These are phyloP conservation scores for Ascochyta pisi DNA, from an alignment of 2,329 filamentous ascomycete genomes.

Conservation along the genomic window DNA sequence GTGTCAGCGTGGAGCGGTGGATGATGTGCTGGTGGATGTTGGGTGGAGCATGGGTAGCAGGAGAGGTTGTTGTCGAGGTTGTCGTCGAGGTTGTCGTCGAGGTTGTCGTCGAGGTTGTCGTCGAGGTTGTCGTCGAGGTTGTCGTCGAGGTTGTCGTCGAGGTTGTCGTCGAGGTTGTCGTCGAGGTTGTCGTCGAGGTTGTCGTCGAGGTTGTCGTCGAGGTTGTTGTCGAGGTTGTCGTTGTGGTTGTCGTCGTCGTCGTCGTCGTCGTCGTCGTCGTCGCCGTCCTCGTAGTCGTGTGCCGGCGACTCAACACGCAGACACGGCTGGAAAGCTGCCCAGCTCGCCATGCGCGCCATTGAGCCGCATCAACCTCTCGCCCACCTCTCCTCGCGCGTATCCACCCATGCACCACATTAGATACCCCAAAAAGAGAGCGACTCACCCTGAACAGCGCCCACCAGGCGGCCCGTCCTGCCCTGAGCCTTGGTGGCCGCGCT, in stretches of 20 bases:
- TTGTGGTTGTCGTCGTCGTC: too few species aligned
- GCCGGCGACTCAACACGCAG: slow-evolving; percentile 1
- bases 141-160: neutral
- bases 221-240: too few species aligned
- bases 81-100: neutral
- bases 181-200: too few species aligned
- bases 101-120: too few species aligned
- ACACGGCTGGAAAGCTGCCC: slow-evolving; percentile 8
- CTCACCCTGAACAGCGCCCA: slow-evolving; percentile 88
- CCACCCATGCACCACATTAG: neutral
- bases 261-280: too few species aligned
- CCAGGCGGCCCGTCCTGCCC: slow-evolving; percentile 79
- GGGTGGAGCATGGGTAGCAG: neutral
- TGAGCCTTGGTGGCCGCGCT: slow-evolving; percentile 83
- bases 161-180: too few species aligned
- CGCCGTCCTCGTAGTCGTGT: too few species aligned
- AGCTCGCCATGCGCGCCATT: slow-evolving; percentile 26
- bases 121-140: neutral
- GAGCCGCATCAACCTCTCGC: slow-evolving; percentile 1
- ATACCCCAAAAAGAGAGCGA: slow-evolving; percentile 24
- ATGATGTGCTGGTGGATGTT: neutral
- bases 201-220: too few species aligned
- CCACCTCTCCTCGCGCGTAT: neutral
- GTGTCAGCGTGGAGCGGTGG: slow-evolving; percentile 21
- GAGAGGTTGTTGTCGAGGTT: too few species aligned